A percentile compares a stretch with the other conserved stretches of the same genome.
Conservation (phyloP, 2,329 filamentous ascomycete genomes). For the Phialophora chinensis region DNA sequence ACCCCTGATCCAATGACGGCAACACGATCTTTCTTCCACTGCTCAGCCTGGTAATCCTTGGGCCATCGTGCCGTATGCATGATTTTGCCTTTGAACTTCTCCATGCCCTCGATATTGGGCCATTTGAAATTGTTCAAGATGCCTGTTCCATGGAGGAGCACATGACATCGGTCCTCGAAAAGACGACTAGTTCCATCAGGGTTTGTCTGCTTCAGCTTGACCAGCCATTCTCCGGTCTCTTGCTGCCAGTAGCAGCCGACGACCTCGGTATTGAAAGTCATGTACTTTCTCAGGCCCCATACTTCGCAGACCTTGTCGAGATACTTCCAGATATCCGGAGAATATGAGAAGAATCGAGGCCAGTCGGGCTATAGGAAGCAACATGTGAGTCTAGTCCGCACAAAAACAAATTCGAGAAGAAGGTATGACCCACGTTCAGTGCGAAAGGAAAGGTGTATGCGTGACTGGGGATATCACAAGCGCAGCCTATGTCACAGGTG, state of each 20-base stretch:
- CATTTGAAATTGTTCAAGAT: conserved; percentile 59
- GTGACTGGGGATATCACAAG: conserved; percentile 55
- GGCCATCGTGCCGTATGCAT: conserved; percentile 54
- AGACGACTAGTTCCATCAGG: conserved; percentile 45
- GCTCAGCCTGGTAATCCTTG: conserved; percentile 51
- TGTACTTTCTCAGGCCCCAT: conserved; percentile 59
- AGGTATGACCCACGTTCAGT: conserved; percentile 42
- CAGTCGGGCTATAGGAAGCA: conserved; percentile 52
- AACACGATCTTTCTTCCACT: conserved; percentile 52
- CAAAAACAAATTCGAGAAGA: not conserved
- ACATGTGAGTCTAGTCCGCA: conserved; percentile 49
- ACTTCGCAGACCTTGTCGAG: conserved; percentile 56
- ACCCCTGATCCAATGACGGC: conserved; percentile 55
- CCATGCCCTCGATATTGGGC: conserved; percentile 45
- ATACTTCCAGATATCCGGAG: conserved; percentile 56
- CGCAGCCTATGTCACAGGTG: conserved; percentile 48
- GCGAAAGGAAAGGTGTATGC: conserved; percentile 55
- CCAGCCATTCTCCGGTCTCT: conserved; percentile 56
- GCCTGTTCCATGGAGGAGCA: conserved; percentile 53
- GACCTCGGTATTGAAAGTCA: conserved; percentile 59
- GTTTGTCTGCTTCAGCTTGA: conserved; percentile 53
- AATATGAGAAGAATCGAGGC: conserved; percentile 55
- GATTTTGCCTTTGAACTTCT: conserved; percentile 53
- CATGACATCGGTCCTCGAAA: conserved; percentile 52
- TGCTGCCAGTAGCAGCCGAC: conserved; percentile 58